phyloP scores from a whole-genome alignment of 2,329 filamentous ascomycete species.

The Scopulariopsis brevicaulis region DNA sequence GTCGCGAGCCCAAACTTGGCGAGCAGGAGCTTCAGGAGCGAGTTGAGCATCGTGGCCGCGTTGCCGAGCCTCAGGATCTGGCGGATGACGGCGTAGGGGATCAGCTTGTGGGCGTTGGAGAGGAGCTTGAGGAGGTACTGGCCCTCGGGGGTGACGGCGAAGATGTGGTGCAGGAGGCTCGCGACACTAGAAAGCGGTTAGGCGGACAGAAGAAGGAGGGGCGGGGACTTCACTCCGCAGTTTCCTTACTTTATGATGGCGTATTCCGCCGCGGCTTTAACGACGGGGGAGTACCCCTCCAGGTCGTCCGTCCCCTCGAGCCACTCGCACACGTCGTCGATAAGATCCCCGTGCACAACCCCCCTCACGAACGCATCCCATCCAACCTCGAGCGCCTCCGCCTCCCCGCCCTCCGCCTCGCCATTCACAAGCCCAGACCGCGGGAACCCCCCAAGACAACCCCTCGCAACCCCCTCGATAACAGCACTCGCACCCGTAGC shows the following conservation, averaged over 20 bases:
- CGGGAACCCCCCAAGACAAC: conserved; percentile 50
- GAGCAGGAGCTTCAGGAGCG: conserved; percentile 59
- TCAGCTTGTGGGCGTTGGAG: conserved; percentile 56
- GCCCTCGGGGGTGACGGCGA: conserved; percentile 64
- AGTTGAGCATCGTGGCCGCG: conserved; percentile 71
- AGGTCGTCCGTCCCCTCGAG: conserved; percentile 49
- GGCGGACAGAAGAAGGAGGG: neutral
- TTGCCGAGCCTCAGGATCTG: conserved; percentile 69
- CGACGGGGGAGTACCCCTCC: conserved; percentile 48
- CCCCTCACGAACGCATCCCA: conserved; percentile 58
- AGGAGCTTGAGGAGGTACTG: conserved; percentile 62
- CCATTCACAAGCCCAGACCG: neutral
- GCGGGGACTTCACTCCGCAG: neutral
- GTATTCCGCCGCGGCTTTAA: conserved; percentile 54
- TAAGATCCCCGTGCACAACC: conserved; percentile 55
- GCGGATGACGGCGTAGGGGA: conserved; percentile 61
- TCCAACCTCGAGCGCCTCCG: conserved; percentile 43
- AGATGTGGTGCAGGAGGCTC: conserved; percentile 61
- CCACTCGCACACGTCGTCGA: conserved; percentile 54
- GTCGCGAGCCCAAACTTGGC: conserved; percentile 68
- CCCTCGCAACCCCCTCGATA: conserved; percentile 58
- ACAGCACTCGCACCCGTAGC: conserved; percentile 60
- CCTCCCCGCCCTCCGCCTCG: conserved; percentile 45
- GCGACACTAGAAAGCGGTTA: conserved; percentile 42
- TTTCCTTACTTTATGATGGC: conserved; percentile 53